Conservation (phyloP, 2,329 filamentous ascomycete genomes). For the Pseudonectria buxi region DNA sequence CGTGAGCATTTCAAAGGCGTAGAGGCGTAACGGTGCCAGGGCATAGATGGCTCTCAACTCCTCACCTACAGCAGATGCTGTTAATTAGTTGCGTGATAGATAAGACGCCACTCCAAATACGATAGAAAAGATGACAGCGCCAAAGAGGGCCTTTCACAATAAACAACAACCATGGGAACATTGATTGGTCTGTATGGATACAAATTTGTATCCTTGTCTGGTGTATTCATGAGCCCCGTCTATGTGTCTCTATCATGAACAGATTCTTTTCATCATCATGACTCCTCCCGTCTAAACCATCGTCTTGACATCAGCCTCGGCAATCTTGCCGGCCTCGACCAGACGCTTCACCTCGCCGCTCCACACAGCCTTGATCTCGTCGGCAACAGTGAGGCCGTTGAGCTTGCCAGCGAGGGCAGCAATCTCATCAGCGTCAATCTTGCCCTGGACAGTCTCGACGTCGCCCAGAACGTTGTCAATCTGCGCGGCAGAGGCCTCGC, state of each 20-base stretch:
- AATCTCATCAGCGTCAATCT: slow-evolving; percentile 87
- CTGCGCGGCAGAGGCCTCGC: slow-evolving; percentile 64
- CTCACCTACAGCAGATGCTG: too few relatives aligned
- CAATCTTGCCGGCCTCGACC: slow-evolving; percentile 74
- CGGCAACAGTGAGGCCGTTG: slow-evolving; percentile 67
- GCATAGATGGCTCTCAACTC: too few relatives aligned
- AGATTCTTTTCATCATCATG: slow-evolving; percentile 13
- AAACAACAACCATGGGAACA: too few relatives aligned
- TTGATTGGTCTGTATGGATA: too few relatives aligned
- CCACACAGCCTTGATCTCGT: slow-evolving; percentile 83
- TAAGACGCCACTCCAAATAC: too few relatives aligned
- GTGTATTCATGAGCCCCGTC: too few relatives aligned
- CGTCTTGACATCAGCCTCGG: slow-evolving; percentile 72
- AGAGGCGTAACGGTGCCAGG: too few relatives aligned
- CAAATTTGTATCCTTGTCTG: too few relatives aligned
- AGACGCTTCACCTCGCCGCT: slow-evolving; percentile 70
- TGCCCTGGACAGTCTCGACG: slow-evolving; percentile 78
- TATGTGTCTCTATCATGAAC: slow-evolving; percentile 9
- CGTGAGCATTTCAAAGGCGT: too few relatives aligned
- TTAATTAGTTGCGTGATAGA: too few relatives aligned
- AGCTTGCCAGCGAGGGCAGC: slow-evolving; percentile 76
- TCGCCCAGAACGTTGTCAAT: slow-evolving; percentile 81
- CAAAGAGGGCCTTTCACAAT: too few relatives aligned
- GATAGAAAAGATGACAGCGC: too few relatives aligned
- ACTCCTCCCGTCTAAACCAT: slow-evolving; percentile 32